A percentile compares a stretch with the other conserved stretches of the same genome.
These are phyloP conservation scores for Trichoderma sp. DNA, from an alignment of 2,329 filamentous ascomycete species.

Conservation along the genomic window DNA sequence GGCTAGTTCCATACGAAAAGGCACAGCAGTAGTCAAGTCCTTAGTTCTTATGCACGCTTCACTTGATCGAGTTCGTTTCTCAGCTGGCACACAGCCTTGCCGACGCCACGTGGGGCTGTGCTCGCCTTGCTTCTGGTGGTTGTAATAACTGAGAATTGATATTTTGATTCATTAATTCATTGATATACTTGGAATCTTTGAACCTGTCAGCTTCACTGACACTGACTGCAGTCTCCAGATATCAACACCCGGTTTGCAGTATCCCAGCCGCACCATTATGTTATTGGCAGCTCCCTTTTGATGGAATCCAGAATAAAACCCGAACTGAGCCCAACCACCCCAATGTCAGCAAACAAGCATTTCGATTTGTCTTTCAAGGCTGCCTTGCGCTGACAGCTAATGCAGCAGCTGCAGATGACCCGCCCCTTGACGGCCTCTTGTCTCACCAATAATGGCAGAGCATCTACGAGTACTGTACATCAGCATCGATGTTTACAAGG, in stretches of 20 bases:
- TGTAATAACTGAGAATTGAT: neutral
- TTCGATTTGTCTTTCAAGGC: neutral
- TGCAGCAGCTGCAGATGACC: neutral
- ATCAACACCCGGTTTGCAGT: neutral
- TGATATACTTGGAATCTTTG: no score
- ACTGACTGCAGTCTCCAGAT: neutral
- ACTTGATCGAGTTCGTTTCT: neutral
- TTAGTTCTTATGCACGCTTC: neutral
- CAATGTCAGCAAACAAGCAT: neutral
- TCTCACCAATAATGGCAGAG: neutral
- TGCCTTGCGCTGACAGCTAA: slow-evolving; percentile 14
- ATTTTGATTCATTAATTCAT: neutral
- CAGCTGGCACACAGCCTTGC: slow-evolving; percentile 17
- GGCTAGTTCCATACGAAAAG: neutral
- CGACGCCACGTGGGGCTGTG: slow-evolving; percentile 5
- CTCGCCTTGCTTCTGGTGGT: neutral
- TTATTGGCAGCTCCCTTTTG: neutral
- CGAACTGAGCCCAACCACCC: neutral
- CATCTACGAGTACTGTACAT: neutral
- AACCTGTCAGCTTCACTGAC: neutral
- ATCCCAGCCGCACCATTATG: neutral
- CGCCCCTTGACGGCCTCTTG: neutral
- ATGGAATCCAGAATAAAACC: neutral
- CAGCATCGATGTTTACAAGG: neutral
- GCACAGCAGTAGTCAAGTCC: neutral